Conservation (phyloP, 371 early-diverging fungal genomes). For the Mortierella sp. region DNA sequence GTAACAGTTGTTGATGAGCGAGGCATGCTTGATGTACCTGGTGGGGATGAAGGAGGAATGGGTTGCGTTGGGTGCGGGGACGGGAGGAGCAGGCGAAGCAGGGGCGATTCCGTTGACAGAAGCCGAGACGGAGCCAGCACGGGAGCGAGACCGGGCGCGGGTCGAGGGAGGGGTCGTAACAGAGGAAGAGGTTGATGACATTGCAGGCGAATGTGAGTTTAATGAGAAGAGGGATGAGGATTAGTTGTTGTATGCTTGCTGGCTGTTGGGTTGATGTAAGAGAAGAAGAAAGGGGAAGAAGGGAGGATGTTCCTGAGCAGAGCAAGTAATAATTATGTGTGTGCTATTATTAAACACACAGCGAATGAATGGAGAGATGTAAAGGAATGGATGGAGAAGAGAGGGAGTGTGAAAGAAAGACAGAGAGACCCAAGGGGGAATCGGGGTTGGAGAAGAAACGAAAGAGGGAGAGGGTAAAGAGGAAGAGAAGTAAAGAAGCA, state of each 20-base stretch:
- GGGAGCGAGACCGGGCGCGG: slow-evolving; percentile 31
- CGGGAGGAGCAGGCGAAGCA: slow-evolving; percentile 21
- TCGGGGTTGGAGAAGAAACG: neutral
- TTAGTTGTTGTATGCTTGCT: neutral
- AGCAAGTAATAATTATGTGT: neutral
- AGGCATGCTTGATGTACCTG: slow-evolving; percentile 89
- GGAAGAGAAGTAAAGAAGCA: neutral
- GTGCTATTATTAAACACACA: slow-evolving; percentile 3
- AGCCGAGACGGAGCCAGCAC: slow-evolving; percentile 20
- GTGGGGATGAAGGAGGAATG: slow-evolving; percentile 54
- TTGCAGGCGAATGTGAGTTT: neutral
- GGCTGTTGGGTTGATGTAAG: neutral
- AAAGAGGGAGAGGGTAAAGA: neutral
- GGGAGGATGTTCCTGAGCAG: slow-evolving; percentile 5
- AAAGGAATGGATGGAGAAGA: neutral
- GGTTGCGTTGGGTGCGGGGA: slow-evolving; percentile 38
- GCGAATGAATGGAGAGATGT: neutral
- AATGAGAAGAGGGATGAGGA: neutral
- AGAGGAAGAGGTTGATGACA: slow-evolving; percentile 26
- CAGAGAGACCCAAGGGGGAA: too few relatives aligned
- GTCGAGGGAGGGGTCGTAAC: slow-evolving; percentile 30
- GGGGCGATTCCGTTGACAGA: slow-evolving; percentile 9
- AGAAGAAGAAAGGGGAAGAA: too few relatives aligned
- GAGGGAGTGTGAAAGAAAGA: neutral
- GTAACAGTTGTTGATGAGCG: slow-evolving; percentile 93